Evolutionary conservation across 306 rosid genomes (phyloP), one percentile per base, ranked within the genome.

Genomic region (Betula pendula): DNA sequence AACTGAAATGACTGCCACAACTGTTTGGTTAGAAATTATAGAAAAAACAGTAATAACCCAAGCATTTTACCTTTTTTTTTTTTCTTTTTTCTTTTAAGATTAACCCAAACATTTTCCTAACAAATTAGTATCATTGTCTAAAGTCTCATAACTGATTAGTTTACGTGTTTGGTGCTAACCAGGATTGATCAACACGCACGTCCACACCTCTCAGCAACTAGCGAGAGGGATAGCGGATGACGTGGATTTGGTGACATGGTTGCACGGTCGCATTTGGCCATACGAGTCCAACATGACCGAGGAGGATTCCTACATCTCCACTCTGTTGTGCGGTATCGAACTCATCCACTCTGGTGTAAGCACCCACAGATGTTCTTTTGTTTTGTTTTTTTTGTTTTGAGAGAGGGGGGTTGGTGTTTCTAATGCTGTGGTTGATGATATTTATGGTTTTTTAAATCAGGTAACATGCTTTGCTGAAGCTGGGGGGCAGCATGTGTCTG

Each of bases 391-490:
- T 43, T 59, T 38, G 6, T 35, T 31, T 31, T 31, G 35, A 4
- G 6, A 6, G 6, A 6, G 40, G 6, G 5, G 40, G 6, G 5
- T 35, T 20, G n/a, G 27, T 75, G 1, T 58, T 38, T 11, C 16
- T 71, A 43, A 68, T 69, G 48, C 6, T 47, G 48, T 44, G 74
- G 19, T 70, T 51, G 22, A 49, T 11, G 20, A 35, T 43, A 20
- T 76, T 68, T 56, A 56, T 44, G 55, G 19, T n/a, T 24, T 35
- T 14, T 47, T 67, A 67, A 31, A 17, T 77, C 78, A 91, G 96
- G 97, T 93, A n/a, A 91, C 96, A 31, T 91, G 96, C 85, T 93
- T 91, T 81, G 96, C 98, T 48, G 97, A 93, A 85, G 98, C 98
- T 53, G 97, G 98, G 10, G 98, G 97, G 15, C 98, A 91, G 69